These are phyloP conservation scores for Flaveria ramosissima DNA, from an alignment of 129 eudicot genomes.

Conservation along the genomic window DNA sequence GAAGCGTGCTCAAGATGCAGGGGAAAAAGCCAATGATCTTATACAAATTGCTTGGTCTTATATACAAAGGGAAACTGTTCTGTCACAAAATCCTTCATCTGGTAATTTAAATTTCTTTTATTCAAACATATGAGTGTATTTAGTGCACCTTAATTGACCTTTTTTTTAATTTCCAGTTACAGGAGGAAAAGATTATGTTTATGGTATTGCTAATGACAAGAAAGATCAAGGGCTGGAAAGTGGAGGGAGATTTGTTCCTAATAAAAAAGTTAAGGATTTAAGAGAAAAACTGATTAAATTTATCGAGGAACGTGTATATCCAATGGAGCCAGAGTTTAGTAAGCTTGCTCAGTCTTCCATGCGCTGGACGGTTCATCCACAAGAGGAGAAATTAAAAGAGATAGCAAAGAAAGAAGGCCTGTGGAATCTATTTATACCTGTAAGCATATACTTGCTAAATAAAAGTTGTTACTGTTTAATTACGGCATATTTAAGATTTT, in stretches of 20 bases:
- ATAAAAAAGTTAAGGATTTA: conserved; percentile 58
- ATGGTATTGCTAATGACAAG: conserved; percentile 32
- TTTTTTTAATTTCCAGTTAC: conserved; percentile 38
- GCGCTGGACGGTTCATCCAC: conserved; percentile 94
- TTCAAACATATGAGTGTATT: not conserved
- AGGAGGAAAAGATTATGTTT: conserved; percentile 34
- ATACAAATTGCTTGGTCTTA: conserved; percentile 75
- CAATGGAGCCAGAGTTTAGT: conserved; percentile 71
- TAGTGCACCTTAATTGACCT: not conserved
- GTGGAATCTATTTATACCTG: conserved; percentile 96
- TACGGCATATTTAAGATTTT: conserved; percentile 5
- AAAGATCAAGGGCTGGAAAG: conserved; percentile 40
- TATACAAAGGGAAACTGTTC: conserved; percentile 67
- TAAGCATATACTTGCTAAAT: conserved; percentile 26
- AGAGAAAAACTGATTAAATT: conserved; percentile 70
- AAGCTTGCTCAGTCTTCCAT: conserved; percentile 64
- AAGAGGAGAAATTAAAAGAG: conserved; percentile 84
- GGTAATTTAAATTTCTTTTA: conserved; percentile 42
- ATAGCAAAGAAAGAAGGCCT: conserved; percentile 86
- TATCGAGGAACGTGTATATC: conserved; percentile 76
- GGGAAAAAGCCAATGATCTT: conserved; percentile 63
- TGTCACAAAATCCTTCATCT: conserved; percentile 68
- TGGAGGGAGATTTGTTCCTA: conserved; percentile 70
- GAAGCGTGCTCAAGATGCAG: conserved; percentile 73
- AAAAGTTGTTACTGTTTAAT: not conserved